These are phyloP conservation scores for Plenodomus biglobosus DNA, from an alignment of 2,329 filamentous ascomycete species.

Conservation along the genomic window DNA sequence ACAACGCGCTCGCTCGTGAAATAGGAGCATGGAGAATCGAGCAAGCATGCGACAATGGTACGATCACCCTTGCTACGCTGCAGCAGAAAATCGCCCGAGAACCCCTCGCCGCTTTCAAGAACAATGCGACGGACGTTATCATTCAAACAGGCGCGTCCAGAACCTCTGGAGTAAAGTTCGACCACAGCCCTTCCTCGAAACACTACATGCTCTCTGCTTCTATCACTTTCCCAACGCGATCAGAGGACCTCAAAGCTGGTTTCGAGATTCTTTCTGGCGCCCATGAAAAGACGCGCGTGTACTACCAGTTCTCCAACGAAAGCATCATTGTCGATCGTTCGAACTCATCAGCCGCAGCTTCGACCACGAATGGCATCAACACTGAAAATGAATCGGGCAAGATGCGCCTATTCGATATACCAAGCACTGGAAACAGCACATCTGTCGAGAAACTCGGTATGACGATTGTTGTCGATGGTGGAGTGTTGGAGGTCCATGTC, in stretches of 20 bases:
- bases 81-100: conserved; percentile 47
- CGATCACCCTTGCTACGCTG: conserved; percentile 44
- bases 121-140: conserved; percentile 21
- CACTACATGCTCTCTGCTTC: conserved; percentile 46
- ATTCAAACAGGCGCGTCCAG: conserved; percentile 12
- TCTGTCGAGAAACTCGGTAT: conserved; percentile 45
- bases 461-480: conserved; percentile 47
- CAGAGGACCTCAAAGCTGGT: conserved; percentile 43
- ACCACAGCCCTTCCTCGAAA: conserved; percentile 36
- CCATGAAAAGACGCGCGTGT: conserved; percentile 47
- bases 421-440: conserved; percentile 19
- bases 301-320: conserved; percentile 52
- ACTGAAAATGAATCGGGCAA: conserved; percentile 44
- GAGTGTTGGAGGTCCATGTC: conserved; percentile 44
- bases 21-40: conserved; percentile 46
- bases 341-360: conserved; percentile 46
- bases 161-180: conserved; percentile 13
- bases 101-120: conserved; percentile 36
- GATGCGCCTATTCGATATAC: conserved; percentile 48
- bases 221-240: conserved; percentile 44
- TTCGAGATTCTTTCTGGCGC: conserved; percentile 48
- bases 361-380: conserved; percentile 45
- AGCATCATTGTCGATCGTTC: conserved; percentile 47
- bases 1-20: conserved; percentile 46
- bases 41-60: conserved; percentile 30